Percentiles rank a stretch among this genome's conserved stretches.
Conservation (phyloP, 2,329 filamentous ascomycete genomes). For the Pseudocercospora crystallina region DNA sequence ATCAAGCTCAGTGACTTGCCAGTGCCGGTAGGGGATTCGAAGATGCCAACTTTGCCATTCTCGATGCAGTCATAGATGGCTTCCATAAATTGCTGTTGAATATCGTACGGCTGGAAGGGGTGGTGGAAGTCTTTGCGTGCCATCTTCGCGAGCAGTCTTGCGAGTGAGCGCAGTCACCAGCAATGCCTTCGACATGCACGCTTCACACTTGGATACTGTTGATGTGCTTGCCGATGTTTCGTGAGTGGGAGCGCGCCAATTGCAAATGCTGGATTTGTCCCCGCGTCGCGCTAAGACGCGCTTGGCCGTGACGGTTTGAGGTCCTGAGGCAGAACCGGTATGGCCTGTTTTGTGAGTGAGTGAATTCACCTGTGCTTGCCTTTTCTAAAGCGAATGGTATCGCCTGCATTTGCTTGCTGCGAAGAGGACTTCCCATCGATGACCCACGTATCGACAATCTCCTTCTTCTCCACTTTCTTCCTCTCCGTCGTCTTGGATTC, state of each 20-base stretch:
- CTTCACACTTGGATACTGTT: no score
- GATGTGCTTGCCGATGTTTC: no score
- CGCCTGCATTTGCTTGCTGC: conserved; percentile 21
- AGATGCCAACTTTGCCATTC: conserved; percentile 76
- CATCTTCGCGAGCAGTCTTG: conserved; percentile 15
- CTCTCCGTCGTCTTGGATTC: conserved; percentile 66
- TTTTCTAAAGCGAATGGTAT: conserved; percentile 42
- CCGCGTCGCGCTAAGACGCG: conserved; percentile 26
- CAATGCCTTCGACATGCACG: neutral
- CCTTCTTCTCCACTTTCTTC: conserved; percentile 62
- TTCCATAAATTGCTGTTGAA: conserved; percentile 85
- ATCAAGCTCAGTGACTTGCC: conserved; percentile 92
- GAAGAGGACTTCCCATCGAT: conserved; percentile 35
- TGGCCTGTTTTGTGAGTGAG: neutral
- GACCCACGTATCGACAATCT: conserved; percentile 72
- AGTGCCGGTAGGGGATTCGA: conserved; percentile 85
- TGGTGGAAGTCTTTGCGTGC: conserved; percentile 69
- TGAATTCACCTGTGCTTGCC: conserved; percentile 43
- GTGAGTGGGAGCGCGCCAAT: neutral
- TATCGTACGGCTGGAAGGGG: conserved; percentile 82
- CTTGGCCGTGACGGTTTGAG: conserved; percentile 11
- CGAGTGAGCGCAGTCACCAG: no score
- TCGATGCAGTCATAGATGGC: conserved; percentile 78
- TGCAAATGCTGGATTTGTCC: conserved; percentile 5
- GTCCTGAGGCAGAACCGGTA: conserved; percentile 2